These are phyloP conservation scores for Exophiala calicioides DNA, from an alignment of 2,329 filamentous ascomycete species.

Conservation along the genomic window DNA sequence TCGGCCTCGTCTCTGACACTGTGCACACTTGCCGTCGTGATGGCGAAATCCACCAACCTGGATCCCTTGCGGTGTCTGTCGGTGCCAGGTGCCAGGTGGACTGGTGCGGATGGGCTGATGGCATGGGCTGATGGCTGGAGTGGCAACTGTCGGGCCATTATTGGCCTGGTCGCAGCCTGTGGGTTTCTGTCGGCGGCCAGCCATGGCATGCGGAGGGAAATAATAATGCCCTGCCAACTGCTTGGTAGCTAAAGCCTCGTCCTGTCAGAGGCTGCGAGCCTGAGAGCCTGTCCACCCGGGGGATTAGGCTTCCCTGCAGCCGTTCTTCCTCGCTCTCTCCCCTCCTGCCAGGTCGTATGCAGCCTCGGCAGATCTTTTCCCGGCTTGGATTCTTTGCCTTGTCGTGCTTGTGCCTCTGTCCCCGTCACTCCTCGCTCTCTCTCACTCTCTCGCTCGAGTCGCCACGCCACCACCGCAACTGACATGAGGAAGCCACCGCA, in stretches of 20 bases:
- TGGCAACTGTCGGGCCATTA: neutral
- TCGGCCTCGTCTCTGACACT: too few species aligned
- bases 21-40: too few species aligned
- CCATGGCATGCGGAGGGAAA: too few species aligned
- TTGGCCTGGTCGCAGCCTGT: neutral
- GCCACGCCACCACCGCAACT: neutral
- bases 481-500: too few species aligned
- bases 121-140: neutral
- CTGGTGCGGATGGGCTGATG: constrained; percentile 14
- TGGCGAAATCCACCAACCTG: neutral
- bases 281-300: neutral
- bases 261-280: constrained; percentile 9
- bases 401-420: neutral
- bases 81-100: neutral
- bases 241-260: constrained; percentile 23
- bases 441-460: too few species aligned
- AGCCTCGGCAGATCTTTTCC: constrained; percentile 28
- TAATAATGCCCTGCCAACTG: too few species aligned
- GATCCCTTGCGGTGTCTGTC: neutral
- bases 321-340: constrained; percentile 7
- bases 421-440: constrained; percentile 2
- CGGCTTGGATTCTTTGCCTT: constrained; percentile 6
- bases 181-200: neutral
- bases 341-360: constrained; percentile 18
- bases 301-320: constrained; percentile 13